Conservation (phyloP, 768 basidiomycete genomes). For the Rhizopogon vinicolor region DNA sequence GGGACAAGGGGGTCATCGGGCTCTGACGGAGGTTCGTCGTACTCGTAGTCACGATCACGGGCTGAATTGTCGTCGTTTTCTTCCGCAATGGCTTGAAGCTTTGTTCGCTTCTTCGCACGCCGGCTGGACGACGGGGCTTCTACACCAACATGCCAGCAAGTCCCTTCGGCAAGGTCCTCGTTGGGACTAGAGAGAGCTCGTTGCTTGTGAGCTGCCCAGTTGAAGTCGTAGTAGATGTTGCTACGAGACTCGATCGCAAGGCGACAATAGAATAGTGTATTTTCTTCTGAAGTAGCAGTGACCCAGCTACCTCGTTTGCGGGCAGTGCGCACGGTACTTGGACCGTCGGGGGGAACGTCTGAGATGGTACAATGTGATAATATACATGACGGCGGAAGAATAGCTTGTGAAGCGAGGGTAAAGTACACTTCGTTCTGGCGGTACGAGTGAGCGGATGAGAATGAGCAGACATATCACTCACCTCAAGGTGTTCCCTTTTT, state of each 20-base stretch:
- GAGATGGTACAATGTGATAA: slow-evolving; percentile 47
- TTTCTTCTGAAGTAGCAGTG: slow-evolving; percentile 12
- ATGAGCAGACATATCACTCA: slow-evolving; percentile 24
- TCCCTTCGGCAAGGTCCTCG: slow-evolving; percentile 32
- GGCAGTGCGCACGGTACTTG: slow-evolving; percentile 5
- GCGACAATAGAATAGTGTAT: slow-evolving; percentile 46
- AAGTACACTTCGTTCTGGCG: slow-evolving; percentile 75
- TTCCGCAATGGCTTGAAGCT: slow-evolving; percentile 18
- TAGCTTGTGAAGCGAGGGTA: slow-evolving; percentile 43
- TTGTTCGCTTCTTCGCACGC: slow-evolving; percentile 9
- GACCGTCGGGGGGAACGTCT: slow-evolving; percentile 16
- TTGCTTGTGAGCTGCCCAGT: slow-evolving; percentile 49
- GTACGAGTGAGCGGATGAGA: background rate
- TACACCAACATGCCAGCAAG: slow-evolving; percentile 41
- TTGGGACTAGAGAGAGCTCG: slow-evolving; percentile 28
- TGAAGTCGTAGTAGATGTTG: slow-evolving; percentile 58
- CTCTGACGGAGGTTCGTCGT: slow-evolving; percentile 12
- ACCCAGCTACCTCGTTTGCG: slow-evolving; percentile 17
- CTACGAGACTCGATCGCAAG: slow-evolving; percentile 53
- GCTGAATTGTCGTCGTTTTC: slow-evolving; percentile 2
- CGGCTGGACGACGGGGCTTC: slow-evolving; percentile 11
- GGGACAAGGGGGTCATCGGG: slow-evolving; percentile 19
- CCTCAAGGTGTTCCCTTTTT: slow-evolving; percentile 56
- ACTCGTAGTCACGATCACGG: slow-evolving; percentile 16
- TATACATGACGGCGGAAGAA: slow-evolving; percentile 48